Base-by-base conservation (phyloP, 177 flowering plant species). In the Vitis hybrid region DNA sequence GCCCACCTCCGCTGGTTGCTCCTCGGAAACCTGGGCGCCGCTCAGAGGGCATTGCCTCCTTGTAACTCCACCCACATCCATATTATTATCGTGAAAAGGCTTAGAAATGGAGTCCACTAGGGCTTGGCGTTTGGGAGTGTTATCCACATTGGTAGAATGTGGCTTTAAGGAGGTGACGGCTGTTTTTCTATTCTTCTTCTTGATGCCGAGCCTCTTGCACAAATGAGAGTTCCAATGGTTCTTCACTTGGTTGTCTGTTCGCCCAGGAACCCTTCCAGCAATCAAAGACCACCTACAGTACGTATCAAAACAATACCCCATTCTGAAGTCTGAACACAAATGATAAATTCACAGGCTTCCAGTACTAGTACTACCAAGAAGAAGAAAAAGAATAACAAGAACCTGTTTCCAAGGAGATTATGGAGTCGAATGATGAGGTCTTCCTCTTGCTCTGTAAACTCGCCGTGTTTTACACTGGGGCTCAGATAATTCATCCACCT, bases 341-440 rank as follows among this genome's bases (percentile, higher is more conserved):
- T 17, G 2, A 53, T 2, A 30, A 3, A 20, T n/a, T 12, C 1
- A n/a, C 51, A 20, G 4, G 14, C 2, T 9, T 59, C 62, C 11
- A 59, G 21, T 13, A 8, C 8, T 61, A 59, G 21, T 13, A 8
- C 8, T 61, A 4, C 35, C 3, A 1, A 11, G 4, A 3, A 8
- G 8, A 6, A 11, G 0, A 35, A 53, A 41, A 46, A 58, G 35
- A 17, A 56, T 2, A 27, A 24, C 24, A 24, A 11, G 27, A 62
- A 83, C 86, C 86, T 84, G 78, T 84, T 84, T 8, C 86, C 84
- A 70, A 84, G 84, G 27, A 83, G 86, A 17, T 83, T 79, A 62
- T 81, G 86, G 53, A 83, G 86, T 53, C 86, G 65, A 10, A 83
- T 75, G 35, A 83, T 75, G 57, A 83, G 86, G 48, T 83, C 84